phyloP scores from a whole-genome alignment of 129 eudicot genomes.

The Artemisia argyi region DNA sequence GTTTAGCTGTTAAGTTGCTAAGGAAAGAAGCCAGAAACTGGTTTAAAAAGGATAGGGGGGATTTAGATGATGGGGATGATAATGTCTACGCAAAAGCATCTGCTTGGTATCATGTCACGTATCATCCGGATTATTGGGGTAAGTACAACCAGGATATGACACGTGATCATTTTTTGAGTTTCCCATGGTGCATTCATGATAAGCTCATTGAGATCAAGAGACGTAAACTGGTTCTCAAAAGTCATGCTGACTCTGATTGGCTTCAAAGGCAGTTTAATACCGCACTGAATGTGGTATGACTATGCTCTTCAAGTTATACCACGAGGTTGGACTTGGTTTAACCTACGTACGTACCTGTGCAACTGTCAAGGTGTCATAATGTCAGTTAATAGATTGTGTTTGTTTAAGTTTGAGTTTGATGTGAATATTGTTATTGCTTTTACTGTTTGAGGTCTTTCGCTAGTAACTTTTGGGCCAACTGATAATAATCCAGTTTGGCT shows the following conservation, averaged over 20 bases:
- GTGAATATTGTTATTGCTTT: constrained; percentile 18
- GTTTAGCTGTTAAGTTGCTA: constrained; percentile 68
- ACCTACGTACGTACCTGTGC: not conserved
- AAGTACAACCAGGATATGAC: constrained; percentile 46
- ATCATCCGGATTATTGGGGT: constrained; percentile 70
- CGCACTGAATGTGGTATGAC: constrained; percentile 32
- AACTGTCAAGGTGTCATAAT: not conserved
- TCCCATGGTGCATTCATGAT: constrained; percentile 85
- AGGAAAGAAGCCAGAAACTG: constrained; percentile 76
- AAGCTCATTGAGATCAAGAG: constrained; percentile 70
- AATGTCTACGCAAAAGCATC: constrained; percentile 67
- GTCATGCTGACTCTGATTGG: constrained; percentile 19
- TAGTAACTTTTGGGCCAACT: not conserved
- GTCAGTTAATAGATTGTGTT: constrained; percentile 11
- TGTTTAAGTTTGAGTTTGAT: constrained; percentile 7
- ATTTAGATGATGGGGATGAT: constrained; percentile 25
- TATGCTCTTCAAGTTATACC: not conserved
- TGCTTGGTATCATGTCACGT: constrained; percentile 85
- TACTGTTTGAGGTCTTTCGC: no score
- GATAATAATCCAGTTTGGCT: not conserved
- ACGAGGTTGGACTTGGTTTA: not conserved
- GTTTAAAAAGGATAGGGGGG: constrained; percentile 47
- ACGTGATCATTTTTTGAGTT: constrained; percentile 69
- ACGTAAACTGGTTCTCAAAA: constrained; percentile 19
- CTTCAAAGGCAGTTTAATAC: constrained; percentile 25